phyloP scores from a whole-genome alignment of 495 filamentous ascomycete species.

The Penicillium fimorum region DNA sequence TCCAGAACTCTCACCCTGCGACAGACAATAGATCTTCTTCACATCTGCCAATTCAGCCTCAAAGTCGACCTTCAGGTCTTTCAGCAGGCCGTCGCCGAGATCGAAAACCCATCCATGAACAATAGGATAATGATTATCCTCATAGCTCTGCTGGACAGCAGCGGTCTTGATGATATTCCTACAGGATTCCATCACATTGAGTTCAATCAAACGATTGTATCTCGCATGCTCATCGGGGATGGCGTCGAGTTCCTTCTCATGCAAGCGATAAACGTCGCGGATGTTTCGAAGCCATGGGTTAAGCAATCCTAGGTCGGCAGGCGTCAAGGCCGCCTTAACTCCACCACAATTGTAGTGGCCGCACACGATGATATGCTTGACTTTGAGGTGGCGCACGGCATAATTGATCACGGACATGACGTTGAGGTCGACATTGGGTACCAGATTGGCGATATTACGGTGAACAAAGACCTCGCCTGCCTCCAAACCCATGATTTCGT shows the following conservation, averaged over 20 bases:
- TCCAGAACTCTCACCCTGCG: background rate
- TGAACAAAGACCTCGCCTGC: constrained; percentile 88
- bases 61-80: constrained; percentile 51
- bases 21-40: constrained; percentile 36
- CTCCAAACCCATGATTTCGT: constrained; percentile 72
- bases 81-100: constrained; percentile 54
- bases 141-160: constrained; percentile 61
- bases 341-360: constrained; percentile 82
- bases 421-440: constrained; percentile 71
- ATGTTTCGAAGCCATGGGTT: constrained; percentile 79
- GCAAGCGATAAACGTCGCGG: constrained; percentile 55
- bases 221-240: constrained; percentile 45
- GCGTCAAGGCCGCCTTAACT: constrained; percentile 62
- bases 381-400: constrained; percentile 67
- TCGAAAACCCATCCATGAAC: constrained; percentile 72
- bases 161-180: constrained; percentile 57
- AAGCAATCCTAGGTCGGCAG: constrained; percentile 64
- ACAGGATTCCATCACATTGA: constrained; percentile 65
- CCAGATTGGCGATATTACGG: constrained; percentile 88
- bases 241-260: constrained; percentile 44
- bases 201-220: constrained; percentile 58
- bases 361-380: constrained; percentile 79
- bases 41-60: constrained; percentile 28
- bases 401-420: constrained; percentile 74
- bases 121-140: constrained; percentile 58